Evolutionary conservation across 179 eudicot genomes (phyloP).

Genomic region (Drosera spatulata): DNA sequence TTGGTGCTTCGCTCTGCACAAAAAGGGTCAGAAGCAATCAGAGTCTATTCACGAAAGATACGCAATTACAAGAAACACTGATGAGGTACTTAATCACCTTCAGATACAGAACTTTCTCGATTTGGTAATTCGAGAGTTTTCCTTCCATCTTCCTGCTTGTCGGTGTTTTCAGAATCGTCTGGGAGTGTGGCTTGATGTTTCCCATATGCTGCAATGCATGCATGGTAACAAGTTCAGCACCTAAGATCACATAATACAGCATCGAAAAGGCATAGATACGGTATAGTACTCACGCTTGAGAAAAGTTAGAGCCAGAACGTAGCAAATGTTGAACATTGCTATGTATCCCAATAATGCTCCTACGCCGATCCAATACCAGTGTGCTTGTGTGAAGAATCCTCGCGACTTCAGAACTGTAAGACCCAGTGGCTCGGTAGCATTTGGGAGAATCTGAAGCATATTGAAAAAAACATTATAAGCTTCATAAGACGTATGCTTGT

Average conservation of each 20-base stretch:
- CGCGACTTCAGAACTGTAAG: constrained; percentile 15
- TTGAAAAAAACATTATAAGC: too few species aligned
- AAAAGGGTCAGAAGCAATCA: too few species aligned
- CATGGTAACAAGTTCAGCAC: not conserved
- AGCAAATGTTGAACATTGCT: constrained; percentile 27
- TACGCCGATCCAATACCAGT: too few species aligned
- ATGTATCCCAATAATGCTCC: constrained; percentile 30
- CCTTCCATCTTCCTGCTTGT: constrained; percentile 11
- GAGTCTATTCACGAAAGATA: not conserved
- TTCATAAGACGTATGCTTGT: too few species aligned
- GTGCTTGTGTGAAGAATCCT: constrained; percentile 33
- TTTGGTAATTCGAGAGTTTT: constrained; percentile 24
- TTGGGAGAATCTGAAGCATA: constrained; percentile 16
- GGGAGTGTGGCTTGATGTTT: constrained; percentile 38
- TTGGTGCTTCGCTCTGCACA: not conserved
- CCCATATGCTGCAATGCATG: constrained; percentile 34
- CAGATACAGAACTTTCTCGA: constrained; percentile 1
- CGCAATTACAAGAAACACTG: not conserved
- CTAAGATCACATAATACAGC: not conserved
- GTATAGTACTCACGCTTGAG: constrained; percentile 34
- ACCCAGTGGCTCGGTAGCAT: constrained; percentile 26
- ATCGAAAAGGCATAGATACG: not conserved
- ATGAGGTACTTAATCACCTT: constrained; percentile 4
- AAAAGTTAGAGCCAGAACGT: constrained; percentile 21
- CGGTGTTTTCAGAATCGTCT: constrained; percentile 29